Evolutionary conservation across 139 green algal genomes (phyloP), one percentile per base, ranked within the genome.

Genomic region (Micractinium sp.): DNA sequence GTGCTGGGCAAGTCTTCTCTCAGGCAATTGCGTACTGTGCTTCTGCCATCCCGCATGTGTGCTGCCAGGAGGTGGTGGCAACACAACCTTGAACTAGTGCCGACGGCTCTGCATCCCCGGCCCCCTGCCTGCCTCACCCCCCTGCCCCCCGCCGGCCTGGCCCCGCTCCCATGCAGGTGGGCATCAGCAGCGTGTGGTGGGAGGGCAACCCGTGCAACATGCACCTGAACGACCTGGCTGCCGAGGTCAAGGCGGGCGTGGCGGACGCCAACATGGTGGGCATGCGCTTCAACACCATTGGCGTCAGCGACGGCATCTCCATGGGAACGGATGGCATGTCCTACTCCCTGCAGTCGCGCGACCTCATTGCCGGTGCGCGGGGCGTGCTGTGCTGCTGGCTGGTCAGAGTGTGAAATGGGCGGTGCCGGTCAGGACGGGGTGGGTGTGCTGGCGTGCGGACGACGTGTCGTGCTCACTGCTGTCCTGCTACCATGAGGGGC

Each of bases 141-240:
- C 20, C 38, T 71, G 13, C 31, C 35, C 75, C 35, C 29, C 1
- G 14, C 14, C 47, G 15, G 27, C 15, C 79, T 31, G 20, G 12
- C 63, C 63, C 20, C 79, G 16, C 33, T 3, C 20, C 41, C 79
- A 25, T 9, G 81, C 90, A 97, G 95, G 92, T 99, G 29, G 98
- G 98, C 79, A 97, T 99, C 85, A 96, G 95, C 5, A 98, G 95
- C 36, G 95, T 99, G 76, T 99, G 98, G 98, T 99, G 98, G 85
- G 98, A 99, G 92, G 98, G 98, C 90, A 99, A 99, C 94, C 95
- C 98, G 61, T 99, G 98, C 97, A 99, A 99, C 95, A 99, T 99
- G 97, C 98, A 99, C 94, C 95, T 99, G 36, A 95, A 99, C 91
- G 93, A 98, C 89, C 93, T 99, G 81, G 96, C 96, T 3, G 94